A percentile compares a stretch with the other conserved stretches of the same genome.
Evolutionary conservation across 805 yeast genomes (phyloP).

Genomic region (Cephaloascus albidus): DNA sequence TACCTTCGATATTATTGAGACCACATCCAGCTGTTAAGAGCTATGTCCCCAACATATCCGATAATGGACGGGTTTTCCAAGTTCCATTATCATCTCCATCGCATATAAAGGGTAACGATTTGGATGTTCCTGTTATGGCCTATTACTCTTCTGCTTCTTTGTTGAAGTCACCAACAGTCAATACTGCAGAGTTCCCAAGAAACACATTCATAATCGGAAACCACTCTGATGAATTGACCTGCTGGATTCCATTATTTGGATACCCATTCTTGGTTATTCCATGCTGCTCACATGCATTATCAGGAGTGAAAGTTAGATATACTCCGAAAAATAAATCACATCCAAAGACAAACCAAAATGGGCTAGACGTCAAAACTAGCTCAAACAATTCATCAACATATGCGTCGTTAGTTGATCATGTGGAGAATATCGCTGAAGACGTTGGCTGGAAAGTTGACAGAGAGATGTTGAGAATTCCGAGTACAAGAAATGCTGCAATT

Average conservation of each 20-base stretch:
- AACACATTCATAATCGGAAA: slow-evolving; percentile 85
- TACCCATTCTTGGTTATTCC: slow-evolving; percentile 89
- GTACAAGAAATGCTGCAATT: slow-evolving; percentile 87
- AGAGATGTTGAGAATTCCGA: slow-evolving; percentile 87
- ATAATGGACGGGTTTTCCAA: slow-evolving; percentile 55
- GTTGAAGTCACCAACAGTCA: slow-evolving; percentile 42
- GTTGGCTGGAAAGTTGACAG: slow-evolving; percentile 82
- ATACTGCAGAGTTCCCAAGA: slow-evolving; percentile 56
- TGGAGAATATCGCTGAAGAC: slow-evolving; percentile 51
- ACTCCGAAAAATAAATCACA: slow-evolving; percentile 24
- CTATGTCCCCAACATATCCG: slow-evolving; percentile 42
- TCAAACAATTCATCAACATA: slow-evolving; percentile 51
- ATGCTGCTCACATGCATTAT: slow-evolving; percentile 84
- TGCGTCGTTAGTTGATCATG: slow-evolving; percentile 81
- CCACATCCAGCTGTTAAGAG: slow-evolving; percentile 57
- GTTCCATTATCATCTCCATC: slow-evolving; percentile 27
- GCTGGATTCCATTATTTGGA: slow-evolving; percentile 88
- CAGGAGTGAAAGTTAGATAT: slow-evolving; percentile 68
- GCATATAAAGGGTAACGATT: slow-evolving; percentile 6
- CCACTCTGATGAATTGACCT: slow-evolving; percentile 90
- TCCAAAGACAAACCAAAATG: slow-evolving; percentile 2
- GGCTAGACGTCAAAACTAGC: slow-evolving; percentile 5
- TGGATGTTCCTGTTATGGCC: slow-evolving; percentile 35
- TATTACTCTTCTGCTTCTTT: slow-evolving; percentile 47
- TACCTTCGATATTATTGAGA: slow-evolving; percentile 66